Conservation (phyloP, 148 eudicot genomes). For the Dianthus caryophyllus region DNA sequence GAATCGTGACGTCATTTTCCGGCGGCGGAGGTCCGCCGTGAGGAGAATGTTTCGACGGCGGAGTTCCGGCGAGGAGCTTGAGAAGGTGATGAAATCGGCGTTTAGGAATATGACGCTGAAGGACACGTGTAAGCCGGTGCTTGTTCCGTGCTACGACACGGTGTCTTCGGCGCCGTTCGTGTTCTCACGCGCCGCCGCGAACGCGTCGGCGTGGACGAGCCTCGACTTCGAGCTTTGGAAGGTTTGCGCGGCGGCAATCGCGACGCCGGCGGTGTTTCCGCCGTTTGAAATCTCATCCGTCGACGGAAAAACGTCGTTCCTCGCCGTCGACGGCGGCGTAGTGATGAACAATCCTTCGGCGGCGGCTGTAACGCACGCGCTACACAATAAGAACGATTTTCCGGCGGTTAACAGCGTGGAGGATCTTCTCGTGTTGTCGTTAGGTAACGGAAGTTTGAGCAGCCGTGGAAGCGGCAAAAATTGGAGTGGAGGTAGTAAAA, state of each 20-base stretch:
- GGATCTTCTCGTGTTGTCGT: conserved; percentile 52
- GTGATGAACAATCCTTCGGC: conserved; percentile 79
- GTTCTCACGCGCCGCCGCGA: conserved; percentile 72
- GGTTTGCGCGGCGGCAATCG: conserved; percentile 60
- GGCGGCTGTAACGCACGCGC: conserved; percentile 63
- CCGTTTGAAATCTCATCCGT: conserved; percentile 42
- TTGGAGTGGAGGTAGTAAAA: conserved; percentile 21
- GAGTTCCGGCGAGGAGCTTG: conserved; percentile 46
- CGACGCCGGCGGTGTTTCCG: conserved; percentile 55
- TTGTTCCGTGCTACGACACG: conserved; percentile 60
- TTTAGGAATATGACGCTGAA: conserved; percentile 36
- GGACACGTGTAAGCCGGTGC: conserved; percentile 77
- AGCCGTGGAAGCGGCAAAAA: conserved; percentile 14
- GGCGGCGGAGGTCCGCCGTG: conserved; percentile 28
- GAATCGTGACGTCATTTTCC: conserved; percentile 38
- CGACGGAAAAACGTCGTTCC: conserved; percentile 46
- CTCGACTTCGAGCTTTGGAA: conserved; percentile 67
- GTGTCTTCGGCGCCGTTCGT: conserved; percentile 71
- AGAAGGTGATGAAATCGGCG: conserved; percentile 35
- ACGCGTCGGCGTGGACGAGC: conserved; percentile 46
- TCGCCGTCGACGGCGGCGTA: conserved; percentile 63
- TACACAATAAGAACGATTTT: conserved; percentile 65
- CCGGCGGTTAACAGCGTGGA: conserved; percentile 65
- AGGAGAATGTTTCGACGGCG: conserved; percentile 26
- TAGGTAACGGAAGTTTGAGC: conserved; percentile 48